phyloP scores from a whole-genome alignment of 1,139 yeast genomes.

The Candida sp. region DNA sequence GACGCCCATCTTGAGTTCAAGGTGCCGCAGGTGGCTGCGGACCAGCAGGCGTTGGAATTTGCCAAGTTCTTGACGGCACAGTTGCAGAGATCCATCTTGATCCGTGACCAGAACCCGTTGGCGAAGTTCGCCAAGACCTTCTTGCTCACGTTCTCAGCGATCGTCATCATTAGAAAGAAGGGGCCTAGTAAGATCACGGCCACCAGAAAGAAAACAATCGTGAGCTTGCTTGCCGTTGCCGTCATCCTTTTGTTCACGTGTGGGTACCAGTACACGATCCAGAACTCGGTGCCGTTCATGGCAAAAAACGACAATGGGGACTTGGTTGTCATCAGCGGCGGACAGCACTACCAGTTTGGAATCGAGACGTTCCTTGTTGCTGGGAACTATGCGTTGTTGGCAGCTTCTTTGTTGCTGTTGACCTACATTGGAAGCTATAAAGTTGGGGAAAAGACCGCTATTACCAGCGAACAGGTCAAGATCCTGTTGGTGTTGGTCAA shows the following conservation, averaged over 20 bases:
- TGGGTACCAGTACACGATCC: slow-evolving; percentile 68
- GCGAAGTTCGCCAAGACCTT: slow-evolving; percentile 51
- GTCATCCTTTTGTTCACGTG: slow-evolving; percentile 51
- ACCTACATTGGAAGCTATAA: slow-evolving; percentile 39
- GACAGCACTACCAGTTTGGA: slow-evolving; percentile 70
- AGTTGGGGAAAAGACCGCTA: slow-evolving; percentile 21
- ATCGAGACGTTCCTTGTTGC: slow-evolving; percentile 60
- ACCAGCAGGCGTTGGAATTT: slow-evolving; percentile 46
- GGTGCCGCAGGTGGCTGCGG: slow-evolving; percentile 28
- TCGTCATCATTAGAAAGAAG: slow-evolving; percentile 53
- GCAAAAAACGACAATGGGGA: slow-evolving; percentile 52
- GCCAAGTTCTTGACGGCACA: slow-evolving; percentile 56
- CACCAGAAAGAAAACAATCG: slow-evolving; percentile 33
- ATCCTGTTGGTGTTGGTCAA: slow-evolving; percentile 21
- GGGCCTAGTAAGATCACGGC: slow-evolving; percentile 41
- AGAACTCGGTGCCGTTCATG: slow-evolving; percentile 65
- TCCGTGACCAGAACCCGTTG: slow-evolving; percentile 46
- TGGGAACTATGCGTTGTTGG: slow-evolving; percentile 49
- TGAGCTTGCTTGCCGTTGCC: slow-evolving; percentile 41
- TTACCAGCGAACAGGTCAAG: slow-evolving; percentile 22
- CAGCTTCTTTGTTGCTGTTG: slow-evolving; percentile 39
- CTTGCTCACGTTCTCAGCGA: slow-evolving; percentile 43
- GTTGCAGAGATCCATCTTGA: slow-evolving; percentile 42
- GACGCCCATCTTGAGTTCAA: slow-evolving; percentile 37
- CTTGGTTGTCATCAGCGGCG: slow-evolving; percentile 64